A percentile compares a stretch with the other conserved stretches of the same genome.
Evolutionary conservation across 2,329 filamentous ascomycete species (phyloP).

Genomic region (Apiospora malaysiana): DNA sequence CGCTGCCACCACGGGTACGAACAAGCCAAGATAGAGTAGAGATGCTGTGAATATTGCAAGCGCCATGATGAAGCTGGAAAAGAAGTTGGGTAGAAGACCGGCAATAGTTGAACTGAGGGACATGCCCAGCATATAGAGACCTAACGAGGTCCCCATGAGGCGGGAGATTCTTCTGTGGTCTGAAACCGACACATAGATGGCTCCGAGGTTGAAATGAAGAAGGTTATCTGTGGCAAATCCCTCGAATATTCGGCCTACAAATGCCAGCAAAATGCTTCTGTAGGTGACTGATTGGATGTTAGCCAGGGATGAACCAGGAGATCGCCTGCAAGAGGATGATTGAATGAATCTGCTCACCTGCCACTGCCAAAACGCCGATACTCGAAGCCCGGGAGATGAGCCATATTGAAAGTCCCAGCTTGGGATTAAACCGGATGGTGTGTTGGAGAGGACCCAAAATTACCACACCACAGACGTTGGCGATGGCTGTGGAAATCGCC

Average conservation of each 20-base stretch:
- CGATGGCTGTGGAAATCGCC: no score
- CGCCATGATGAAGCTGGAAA: no score
- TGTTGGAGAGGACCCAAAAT: no score
- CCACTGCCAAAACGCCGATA: no score
- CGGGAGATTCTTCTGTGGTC: slow-evolving; percentile 5
- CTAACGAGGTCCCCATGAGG: slow-evolving; percentile 27
- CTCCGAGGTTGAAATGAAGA: slow-evolving; percentile 28
- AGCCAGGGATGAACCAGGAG: no score
- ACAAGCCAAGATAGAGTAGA: slow-evolving; percentile 24
- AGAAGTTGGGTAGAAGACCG: slow-evolving; percentile 21
- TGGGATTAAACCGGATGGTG: no score
- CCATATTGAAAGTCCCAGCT: no score
- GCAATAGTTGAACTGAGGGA: slow-evolving; percentile 26
- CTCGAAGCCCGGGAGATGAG: no score
- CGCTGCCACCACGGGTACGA: slow-evolving; percentile 20
- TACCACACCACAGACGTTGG: no score
- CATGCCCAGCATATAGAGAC: slow-evolving; percentile 29
- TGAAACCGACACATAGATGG: slow-evolving; percentile 23
- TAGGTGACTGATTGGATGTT: slow-evolving; percentile 20
- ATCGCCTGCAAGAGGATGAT: no score
- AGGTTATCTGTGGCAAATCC: slow-evolving; percentile 31
- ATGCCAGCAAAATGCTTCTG: slow-evolving; percentile 23
- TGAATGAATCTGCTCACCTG: no score
- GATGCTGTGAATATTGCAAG: slow-evolving; percentile 25
- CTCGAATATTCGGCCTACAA: slow-evolving; percentile 28